These are phyloP conservation scores for Euphorbia schlechtendalii DNA, from an alignment of 441 rosid species.

Conservation along the genomic window DNA sequence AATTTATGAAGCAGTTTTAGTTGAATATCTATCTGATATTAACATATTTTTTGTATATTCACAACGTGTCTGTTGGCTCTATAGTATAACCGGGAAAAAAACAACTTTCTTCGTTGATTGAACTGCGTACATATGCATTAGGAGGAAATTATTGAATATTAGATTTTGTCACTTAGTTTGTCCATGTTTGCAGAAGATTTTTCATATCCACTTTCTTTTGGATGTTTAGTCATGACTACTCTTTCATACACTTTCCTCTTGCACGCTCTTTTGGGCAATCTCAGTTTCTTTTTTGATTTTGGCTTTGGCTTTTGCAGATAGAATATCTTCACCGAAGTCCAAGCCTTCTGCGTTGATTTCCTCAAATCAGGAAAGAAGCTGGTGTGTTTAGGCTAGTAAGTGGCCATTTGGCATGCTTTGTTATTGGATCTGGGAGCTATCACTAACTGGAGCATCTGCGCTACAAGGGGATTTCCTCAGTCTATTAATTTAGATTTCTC, in stretches of 20 bases:
- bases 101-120: no score
- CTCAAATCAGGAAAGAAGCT: conserved; percentile 88
- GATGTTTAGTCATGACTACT: background rate
- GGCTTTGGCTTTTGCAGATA: conserved; percentile 74
- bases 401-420: background rate
- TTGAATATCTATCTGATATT: no score
- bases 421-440: background rate
- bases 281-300: no score
- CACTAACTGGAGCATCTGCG: background rate
- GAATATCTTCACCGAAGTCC: conserved; percentile 91
- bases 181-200: background rate
- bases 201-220: background rate
- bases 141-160: background rate
- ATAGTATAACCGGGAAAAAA: background rate
- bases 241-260: no score
- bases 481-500: background rate
- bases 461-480: background rate
- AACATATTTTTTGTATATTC: background rate
- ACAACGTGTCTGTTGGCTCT: background rate
- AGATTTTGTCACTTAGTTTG: background rate
- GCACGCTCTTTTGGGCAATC: background rate
- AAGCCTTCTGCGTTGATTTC: conserved; percentile 96
- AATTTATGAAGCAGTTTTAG: background rate
- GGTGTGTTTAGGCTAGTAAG: conserved; percentile 81
- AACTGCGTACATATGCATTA: background rate